Percentiles rank a stretch among this genome's conserved stretches.
Conservation (phyloP, 495 filamentous ascomycete species). For the Patellaria atrata region DNA sequence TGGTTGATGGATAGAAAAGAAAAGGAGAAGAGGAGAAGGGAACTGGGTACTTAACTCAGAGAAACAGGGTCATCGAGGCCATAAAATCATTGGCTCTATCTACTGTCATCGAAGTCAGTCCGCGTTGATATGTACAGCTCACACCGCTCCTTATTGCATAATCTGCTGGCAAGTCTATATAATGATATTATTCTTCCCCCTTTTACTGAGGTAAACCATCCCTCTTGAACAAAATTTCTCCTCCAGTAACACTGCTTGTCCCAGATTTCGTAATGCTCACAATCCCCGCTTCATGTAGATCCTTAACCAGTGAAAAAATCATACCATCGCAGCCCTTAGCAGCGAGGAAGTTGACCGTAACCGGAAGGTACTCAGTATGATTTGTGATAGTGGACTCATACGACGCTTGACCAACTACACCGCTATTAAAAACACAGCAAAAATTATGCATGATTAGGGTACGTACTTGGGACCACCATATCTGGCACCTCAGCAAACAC, state of each 20-base stretch:
- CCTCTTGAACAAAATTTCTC: slow-evolving; percentile 20
- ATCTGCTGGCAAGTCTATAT: too few species aligned
- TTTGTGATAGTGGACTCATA: slow-evolving; percentile 39
- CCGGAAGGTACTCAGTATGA: slow-evolving; percentile 41
- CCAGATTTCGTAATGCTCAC: slow-evolving; percentile 34
- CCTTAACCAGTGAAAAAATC: slow-evolving; percentile 39
- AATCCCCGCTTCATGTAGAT: slow-evolving; percentile 36
- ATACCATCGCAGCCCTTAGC: slow-evolving; percentile 49
- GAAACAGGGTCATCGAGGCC: too few species aligned
- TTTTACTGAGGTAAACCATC: too few species aligned
- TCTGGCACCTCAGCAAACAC: slow-evolving; percentile 40
- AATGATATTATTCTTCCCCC: too few species aligned
- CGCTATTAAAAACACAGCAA: neutral
- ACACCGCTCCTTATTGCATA: too few species aligned
- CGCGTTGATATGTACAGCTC: too few species aligned
- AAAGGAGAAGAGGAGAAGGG: too few species aligned
- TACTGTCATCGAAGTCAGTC: too few species aligned
- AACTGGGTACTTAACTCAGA: too few species aligned
- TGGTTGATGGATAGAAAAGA: too few species aligned
- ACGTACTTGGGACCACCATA: slow-evolving; percentile 36
- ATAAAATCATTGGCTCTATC: too few species aligned
- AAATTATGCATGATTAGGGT: neutral
- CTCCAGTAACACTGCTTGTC: slow-evolving; percentile 20
- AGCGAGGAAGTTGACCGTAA: slow-evolving; percentile 43
- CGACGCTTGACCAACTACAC: slow-evolving; percentile 37